Evolutionary conservation across 2,329 filamentous ascomycete species (phyloP).

Genomic region (Paecilomyces fulvus): DNA sequence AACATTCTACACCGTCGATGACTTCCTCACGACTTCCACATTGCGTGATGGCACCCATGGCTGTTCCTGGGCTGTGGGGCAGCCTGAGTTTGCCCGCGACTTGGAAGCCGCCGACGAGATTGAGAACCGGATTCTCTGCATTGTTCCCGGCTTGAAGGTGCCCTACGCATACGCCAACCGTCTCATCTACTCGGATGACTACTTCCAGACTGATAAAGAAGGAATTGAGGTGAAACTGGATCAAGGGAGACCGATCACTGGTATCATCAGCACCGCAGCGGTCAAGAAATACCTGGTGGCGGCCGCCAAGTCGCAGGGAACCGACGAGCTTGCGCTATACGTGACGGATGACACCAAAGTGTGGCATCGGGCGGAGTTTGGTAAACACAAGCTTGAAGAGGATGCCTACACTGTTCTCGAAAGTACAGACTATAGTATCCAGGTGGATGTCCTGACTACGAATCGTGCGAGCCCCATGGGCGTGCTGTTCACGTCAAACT

Average conservation of each 20-base stretch:
- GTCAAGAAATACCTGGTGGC: constrained; percentile 84
- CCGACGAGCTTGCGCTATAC: constrained; percentile 85
- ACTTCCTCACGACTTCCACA: constrained; percentile 62
- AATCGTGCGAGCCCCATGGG: constrained; percentile 62
- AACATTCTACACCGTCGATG: constrained; percentile 70
- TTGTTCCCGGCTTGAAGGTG: constrained; percentile 65
- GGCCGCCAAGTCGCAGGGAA: constrained; percentile 68
- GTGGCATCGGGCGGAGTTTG: constrained; percentile 91
- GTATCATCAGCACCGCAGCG: constrained; percentile 70
- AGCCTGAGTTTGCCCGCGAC: constrained; percentile 53
- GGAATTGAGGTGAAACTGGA: constrained; percentile 67
- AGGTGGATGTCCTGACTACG: constrained; percentile 81
- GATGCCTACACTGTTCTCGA: constrained; percentile 87
- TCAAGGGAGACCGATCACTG: constrained; percentile 62
- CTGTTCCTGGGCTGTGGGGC: constrained; percentile 81
- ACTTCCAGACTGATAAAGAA: constrained; percentile 54
- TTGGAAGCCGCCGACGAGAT: constrained; percentile 56
- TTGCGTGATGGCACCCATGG: constrained; percentile 62
- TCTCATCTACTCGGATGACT: constrained; percentile 73
- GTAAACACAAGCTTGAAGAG: constrained; percentile 74
- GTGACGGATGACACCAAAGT: constrained; percentile 72
- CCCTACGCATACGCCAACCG: constrained; percentile 65
- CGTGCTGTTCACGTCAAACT: constrained; percentile 89
- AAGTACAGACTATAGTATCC: constrained; percentile 95
- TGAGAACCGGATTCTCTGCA: constrained; percentile 67